A percentile compares a stretch with the other conserved stretches of the same genome.
Conservation (phyloP, 192 early-diverging fungal species). For the Piromyces finnis region DNA sequence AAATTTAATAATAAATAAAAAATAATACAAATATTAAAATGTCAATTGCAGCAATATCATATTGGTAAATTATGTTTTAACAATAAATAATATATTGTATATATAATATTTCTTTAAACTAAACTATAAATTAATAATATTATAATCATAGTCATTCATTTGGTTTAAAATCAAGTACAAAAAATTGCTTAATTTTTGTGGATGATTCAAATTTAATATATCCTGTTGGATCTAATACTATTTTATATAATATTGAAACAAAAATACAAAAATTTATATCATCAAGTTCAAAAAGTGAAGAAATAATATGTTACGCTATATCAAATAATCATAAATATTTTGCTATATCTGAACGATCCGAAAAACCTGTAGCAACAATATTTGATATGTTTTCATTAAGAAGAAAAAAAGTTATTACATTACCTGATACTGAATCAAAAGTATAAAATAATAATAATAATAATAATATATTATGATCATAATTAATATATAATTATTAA, state of each 20-base stretch:
- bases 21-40: too few relatives aligned
- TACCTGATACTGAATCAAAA: conserved; percentile 23
- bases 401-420: conserved; percentile 19
- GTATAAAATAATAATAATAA: conserved; percentile 6
- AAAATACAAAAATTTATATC: conserved; percentile 35
- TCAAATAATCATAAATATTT: conserved; percentile 26
- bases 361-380: conserved; percentile 18
- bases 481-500: background rate
- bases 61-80: conserved; percentile 11
- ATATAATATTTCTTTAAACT: background rate
- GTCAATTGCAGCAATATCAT: conserved; percentile 37
- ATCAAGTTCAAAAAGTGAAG: conserved; percentile 21
- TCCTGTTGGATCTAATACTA: conserved; percentile 31
- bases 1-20: too few relatives aligned
- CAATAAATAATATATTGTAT: background rate
- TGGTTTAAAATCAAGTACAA: conserved; percentile 26
- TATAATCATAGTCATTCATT: conserved; percentile 22
- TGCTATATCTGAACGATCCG: conserved; percentile 27
- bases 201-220: conserved; percentile 40
- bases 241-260: conserved; percentile 33
- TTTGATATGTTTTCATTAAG: conserved; percentile 34
- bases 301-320: conserved; percentile 24
- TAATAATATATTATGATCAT: conserved; percentile 2
- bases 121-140: too few relatives aligned
- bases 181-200: conserved; percentile 18